Evolutionary conservation across 768 basidiomycete genomes (phyloP).

Genomic region (Melanogaster broomeanus): DNA sequence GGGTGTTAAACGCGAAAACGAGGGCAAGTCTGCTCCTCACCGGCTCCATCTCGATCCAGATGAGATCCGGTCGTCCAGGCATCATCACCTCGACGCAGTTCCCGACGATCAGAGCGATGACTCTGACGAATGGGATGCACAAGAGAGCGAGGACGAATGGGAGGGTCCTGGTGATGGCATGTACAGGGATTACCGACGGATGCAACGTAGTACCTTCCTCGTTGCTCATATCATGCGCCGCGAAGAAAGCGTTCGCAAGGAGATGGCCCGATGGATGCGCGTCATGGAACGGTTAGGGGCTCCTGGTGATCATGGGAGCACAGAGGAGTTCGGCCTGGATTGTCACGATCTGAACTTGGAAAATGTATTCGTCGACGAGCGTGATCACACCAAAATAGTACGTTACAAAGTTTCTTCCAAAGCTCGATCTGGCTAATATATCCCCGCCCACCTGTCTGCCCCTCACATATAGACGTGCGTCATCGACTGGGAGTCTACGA

Average conservation of each 20-base stretch:
- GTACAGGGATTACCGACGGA: conserved; percentile 82
- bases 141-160: conserved; percentile 81
- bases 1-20: conserved; percentile 76
- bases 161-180: conserved; percentile 70
- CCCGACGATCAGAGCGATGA: conserved; percentile 77
- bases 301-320: conserved; percentile 29
- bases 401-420: conserved; percentile 29
- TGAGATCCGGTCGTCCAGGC: conserved; percentile 69
- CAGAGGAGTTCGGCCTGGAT: conserved; percentile 76
- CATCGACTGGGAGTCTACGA: conserved; percentile 93
- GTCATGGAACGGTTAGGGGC: conserved; percentile 62
- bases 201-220: conserved; percentile 78
- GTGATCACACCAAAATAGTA: conserved; percentile 70
- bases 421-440: not conserved
- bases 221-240: conserved; percentile 67
- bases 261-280: conserved; percentile 71
- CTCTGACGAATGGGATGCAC: conserved; percentile 76
- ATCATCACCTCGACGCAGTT: conserved; percentile 66
- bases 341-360: conserved; percentile 85
- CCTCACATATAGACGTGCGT: conserved; percentile 63
- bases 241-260: conserved; percentile 61
- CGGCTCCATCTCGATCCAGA: conserved; percentile 79
- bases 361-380: conserved; percentile 79
- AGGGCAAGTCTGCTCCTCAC: conserved; percentile 76
- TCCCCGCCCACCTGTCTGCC: not conserved